Conservation (phyloP, 768 basidiomycete species). For the Hortiboletus campestris region DNA sequence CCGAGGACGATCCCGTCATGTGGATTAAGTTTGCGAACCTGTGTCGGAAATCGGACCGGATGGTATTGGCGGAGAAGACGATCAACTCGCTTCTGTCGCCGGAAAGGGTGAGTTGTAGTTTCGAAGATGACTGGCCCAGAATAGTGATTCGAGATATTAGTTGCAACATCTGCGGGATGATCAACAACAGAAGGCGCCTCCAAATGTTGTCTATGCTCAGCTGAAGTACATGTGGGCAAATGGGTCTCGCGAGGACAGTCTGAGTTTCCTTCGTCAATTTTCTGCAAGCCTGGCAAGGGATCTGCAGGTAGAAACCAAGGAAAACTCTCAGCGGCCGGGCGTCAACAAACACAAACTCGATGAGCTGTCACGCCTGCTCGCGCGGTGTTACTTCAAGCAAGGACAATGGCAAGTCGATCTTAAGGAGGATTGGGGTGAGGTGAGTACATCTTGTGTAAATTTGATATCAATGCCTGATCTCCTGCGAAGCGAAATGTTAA, state of each 20-base stretch:
- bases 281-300: constrained; percentile 74
- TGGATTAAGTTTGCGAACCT: constrained; percentile 99
- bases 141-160: constrained; percentile 19
- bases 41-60: constrained; percentile 91
- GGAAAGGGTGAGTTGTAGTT: constrained; percentile 48
- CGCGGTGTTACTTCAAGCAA: constrained; percentile 94
- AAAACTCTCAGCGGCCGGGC: constrained; percentile 47
- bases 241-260: constrained; percentile 71
- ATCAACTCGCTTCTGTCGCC: constrained; percentile 87
- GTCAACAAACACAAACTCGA: constrained; percentile 59
- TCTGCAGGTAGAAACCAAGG: constrained; percentile 58
- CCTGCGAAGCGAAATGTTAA: constrained; percentile 64
- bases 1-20: constrained; percentile 93
- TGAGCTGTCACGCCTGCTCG: constrained; percentile 83
- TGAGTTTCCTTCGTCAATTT: constrained; percentile 82
- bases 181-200: constrained; percentile 72
- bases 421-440: constrained; percentile 75
- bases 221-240: constrained; percentile 95
- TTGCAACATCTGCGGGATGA: constrained; percentile 50
- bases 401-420: constrained; percentile 91
- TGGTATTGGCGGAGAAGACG: constrained; percentile 95
- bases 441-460: constrained; percentile 37
- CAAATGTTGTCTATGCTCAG: constrained; percentile 94
- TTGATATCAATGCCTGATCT: constrained; percentile 10
- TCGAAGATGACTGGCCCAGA: neutral